phyloP scores from a whole-genome alignment of 139 green algal genomes.

The Pleodorina starrii region DNA sequence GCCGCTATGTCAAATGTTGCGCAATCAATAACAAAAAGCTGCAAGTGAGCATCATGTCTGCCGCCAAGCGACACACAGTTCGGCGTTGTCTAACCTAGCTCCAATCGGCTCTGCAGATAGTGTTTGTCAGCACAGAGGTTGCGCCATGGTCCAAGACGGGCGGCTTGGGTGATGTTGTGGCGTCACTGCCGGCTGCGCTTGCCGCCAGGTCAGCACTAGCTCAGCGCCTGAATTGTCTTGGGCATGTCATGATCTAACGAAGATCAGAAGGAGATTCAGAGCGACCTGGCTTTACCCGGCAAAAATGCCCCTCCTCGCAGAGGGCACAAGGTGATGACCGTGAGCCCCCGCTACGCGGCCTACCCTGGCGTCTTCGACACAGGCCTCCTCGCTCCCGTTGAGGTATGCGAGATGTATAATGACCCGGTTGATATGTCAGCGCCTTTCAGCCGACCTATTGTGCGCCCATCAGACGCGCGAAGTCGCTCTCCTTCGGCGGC shows the following conservation, averaged over 20 bases:
- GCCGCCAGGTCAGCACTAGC: constrained; percentile 60
- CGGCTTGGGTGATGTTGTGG: constrained; percentile 87
- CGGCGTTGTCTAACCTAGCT: too few species aligned
- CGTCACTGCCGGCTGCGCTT: constrained; percentile 76
- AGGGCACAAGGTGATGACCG: constrained; percentile 88
- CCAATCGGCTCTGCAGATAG: constrained; percentile 72
- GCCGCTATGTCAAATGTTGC: too few species aligned
- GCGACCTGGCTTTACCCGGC: too few species aligned
- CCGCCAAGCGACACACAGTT: too few species aligned
- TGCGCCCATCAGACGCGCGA: too few species aligned
- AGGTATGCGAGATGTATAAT: constrained; percentile 50
- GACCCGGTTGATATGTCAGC: not conserved
- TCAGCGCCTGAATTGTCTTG: not conserved
- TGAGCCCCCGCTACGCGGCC: constrained; percentile 78
- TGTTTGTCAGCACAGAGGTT: constrained; percentile 91
- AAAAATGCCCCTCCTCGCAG: too few species aligned
- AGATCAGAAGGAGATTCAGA: too few species aligned
- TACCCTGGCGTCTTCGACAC: constrained; percentile 75
- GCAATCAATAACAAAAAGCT: too few species aligned
- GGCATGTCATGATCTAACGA: not conserved
- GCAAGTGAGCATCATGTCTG: too few species aligned
- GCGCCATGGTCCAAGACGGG: constrained; percentile 87
- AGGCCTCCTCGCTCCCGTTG: constrained; percentile 69
- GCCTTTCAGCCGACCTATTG: too few species aligned
- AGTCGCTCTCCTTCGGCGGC: too few species aligned